These are phyloP conservation scores for Gryganskiella cystojenkinii DNA, from an alignment of 192 early-diverging fungal species.

Conservation along the genomic window DNA sequence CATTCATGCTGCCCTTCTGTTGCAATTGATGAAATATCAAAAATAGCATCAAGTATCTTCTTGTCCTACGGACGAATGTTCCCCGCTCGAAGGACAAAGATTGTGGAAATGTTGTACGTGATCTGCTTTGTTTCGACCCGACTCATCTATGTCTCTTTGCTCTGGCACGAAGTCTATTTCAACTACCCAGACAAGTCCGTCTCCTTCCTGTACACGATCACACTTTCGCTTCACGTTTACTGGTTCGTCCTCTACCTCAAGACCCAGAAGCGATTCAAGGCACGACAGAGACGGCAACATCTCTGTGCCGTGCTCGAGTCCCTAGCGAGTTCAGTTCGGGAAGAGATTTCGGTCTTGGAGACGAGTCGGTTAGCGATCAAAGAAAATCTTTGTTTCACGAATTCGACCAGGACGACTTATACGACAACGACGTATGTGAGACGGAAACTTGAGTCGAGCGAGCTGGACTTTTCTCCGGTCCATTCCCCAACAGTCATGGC, in stretches of 20 bases:
- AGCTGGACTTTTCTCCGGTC: no score
- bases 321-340: slow-evolving; percentile 2
- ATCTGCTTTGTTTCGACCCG: slow-evolving; percentile 25
- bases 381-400: no score
- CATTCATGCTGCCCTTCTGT: neutral
- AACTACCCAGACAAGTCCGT: slow-evolving; percentile 52
- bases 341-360: slow-evolving; percentile 1
- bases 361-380: slow-evolving; percentile 2
- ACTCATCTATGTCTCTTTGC: slow-evolving; percentile 29
- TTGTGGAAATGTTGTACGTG: slow-evolving; percentile 26
- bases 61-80: slow-evolving; percentile 46
- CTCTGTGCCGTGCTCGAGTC: slow-evolving; percentile 2
- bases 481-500: no score
- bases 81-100: slow-evolving; percentile 33
- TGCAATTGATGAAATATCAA: no score
- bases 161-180: slow-evolving; percentile 49
- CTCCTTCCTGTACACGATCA: slow-evolving; percentile 41
- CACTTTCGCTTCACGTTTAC: slow-evolving; percentile 32
- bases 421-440: no score
- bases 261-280: slow-evolving; percentile 18
- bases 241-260: slow-evolving; percentile 46
- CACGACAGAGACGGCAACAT: slow-evolving; percentile 21
- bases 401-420: no score
- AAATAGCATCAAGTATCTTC: slow-evolving; percentile 47
- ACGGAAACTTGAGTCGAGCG: no score